phyloP scores from a whole-genome alignment of 352 stramenopile genomes.

The Globisporangium recalcitrans region DNA sequence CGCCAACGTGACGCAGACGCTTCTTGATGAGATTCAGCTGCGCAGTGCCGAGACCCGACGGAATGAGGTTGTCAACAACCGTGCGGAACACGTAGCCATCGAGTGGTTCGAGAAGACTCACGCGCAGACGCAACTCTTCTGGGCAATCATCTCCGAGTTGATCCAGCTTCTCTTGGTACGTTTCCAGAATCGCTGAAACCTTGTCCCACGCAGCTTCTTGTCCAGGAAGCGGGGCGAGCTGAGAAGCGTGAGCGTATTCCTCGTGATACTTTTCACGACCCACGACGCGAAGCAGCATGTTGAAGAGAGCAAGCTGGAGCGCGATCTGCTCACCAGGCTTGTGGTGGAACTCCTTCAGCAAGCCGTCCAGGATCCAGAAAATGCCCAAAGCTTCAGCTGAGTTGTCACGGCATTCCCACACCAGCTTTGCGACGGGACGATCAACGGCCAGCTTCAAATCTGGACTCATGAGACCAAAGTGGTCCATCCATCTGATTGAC shows the following conservation, averaged over 20 bases:
- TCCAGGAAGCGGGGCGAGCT: conserved; percentile 56
- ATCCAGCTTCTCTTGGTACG: conserved; percentile 73
- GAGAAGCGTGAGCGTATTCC: conserved; percentile 57
- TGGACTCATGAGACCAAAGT: conserved; percentile 74
- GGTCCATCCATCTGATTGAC: conserved; percentile 88
- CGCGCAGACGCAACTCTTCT: conserved; percentile 60
- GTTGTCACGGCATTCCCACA: conserved; percentile 84
- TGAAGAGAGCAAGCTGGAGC: conserved; percentile 77
- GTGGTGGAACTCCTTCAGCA: conserved; percentile 84
- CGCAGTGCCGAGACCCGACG: conserved; percentile 66
- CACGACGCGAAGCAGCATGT: conserved; percentile 83
- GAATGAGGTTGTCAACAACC: conserved; percentile 85
- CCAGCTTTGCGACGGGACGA: conserved; percentile 67
- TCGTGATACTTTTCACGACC: conserved; percentile 71
- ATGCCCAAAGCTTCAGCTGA: conserved; percentile 70
- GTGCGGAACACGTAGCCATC: conserved; percentile 86
- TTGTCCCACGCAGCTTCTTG: conserved; percentile 77
- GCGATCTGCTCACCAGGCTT: conserved; percentile 81
- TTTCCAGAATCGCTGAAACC: conserved; percentile 51
- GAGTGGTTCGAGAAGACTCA: conserved; percentile 65
- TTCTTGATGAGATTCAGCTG: conserved; percentile 89
- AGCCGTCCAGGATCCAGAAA: conserved; percentile 69
- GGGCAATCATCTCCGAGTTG: conserved; percentile 57
- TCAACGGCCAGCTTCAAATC: conserved; percentile 73
- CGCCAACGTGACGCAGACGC: conserved; percentile 77